A percentile compares a stretch with the other conserved stretches of the same genome.
Evolutionary conservation across 805 yeast species (phyloP).

Genomic region (Candida endomychidarum): DNA sequence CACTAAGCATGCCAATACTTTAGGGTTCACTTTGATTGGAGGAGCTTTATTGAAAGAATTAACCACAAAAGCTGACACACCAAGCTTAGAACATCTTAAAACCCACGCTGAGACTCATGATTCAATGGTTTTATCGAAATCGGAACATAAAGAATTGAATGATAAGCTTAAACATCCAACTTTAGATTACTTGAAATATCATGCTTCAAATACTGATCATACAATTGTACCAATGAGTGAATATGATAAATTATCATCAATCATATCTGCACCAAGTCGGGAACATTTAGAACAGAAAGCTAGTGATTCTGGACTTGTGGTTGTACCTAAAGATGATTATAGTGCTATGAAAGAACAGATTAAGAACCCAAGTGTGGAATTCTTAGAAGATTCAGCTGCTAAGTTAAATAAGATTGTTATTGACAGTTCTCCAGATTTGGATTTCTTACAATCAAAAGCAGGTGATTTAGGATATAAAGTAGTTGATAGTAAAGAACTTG

Average conservation of each 20-base stretch:
- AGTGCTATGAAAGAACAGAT: slow-evolving; percentile 11
- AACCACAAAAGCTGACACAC: slow-evolving; percentile 18
- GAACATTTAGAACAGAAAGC: slow-evolving; percentile 25
- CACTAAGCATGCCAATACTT: slow-evolving; percentile 16
- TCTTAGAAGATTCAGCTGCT: slow-evolving; percentile 17
- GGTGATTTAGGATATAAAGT: slow-evolving; percentile 13
- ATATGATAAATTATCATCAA: slow-evolving; percentile 19
- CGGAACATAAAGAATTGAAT: slow-evolving; percentile 12
- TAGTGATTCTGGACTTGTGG: slow-evolving; percentile 14
- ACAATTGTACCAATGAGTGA: slow-evolving; percentile 16
- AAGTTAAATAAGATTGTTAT: background rate
- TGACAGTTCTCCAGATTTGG: background rate
- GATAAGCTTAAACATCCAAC: slow-evolving; percentile 11
- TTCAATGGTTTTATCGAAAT: slow-evolving; percentile 11
- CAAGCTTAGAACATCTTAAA: slow-evolving; percentile 30
- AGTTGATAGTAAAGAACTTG: slow-evolving; percentile 10
- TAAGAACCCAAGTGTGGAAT: slow-evolving; percentile 29
- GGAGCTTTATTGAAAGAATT: slow-evolving; percentile 13
- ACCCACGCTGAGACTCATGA: slow-evolving; percentile 30
- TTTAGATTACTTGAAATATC: slow-evolving; percentile 14
- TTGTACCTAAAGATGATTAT: slow-evolving; percentile 18
- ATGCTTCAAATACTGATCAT: slow-evolving; percentile 12
- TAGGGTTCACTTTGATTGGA: slow-evolving; percentile 22
- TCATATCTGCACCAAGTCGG: slow-evolving; percentile 28
- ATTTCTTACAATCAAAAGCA: slow-evolving; percentile 11